These are phyloP conservation scores for Kernera saxatilis DNA, from an alignment of 345 rosid species.

Conservation along the genomic window DNA sequence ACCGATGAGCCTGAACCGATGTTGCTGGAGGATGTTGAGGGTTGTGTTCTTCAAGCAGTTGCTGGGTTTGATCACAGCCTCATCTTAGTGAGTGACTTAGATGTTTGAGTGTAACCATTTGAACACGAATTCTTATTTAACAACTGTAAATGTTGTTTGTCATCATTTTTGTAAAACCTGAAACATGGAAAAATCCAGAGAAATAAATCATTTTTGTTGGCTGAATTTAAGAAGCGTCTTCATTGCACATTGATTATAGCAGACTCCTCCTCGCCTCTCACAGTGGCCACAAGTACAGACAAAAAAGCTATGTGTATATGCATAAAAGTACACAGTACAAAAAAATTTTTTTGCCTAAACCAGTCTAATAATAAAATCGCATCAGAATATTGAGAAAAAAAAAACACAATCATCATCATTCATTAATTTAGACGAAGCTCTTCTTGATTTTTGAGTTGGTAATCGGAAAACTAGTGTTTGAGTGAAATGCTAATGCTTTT, in stretches of 20 bases:
- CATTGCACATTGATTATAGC: not conserved
- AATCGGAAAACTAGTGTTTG: slow-evolving; percentile 27
- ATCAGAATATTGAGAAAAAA: slow-evolving; percentile 14
- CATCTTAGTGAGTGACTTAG: slow-evolving; percentile 37
- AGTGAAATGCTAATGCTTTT: slow-evolving; percentile 49
- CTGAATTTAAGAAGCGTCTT: not conserved
- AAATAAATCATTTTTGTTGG: not conserved
- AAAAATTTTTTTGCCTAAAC: slow-evolving; percentile 19
- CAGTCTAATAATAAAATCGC: slow-evolving; percentile 20
- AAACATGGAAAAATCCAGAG: not conserved
- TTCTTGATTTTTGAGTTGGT: not conserved
- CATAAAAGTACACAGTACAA: slow-evolving; percentile 25
- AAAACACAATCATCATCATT: slow-evolving; percentile 19
- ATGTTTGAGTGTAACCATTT: not conserved
- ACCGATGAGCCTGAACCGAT: slow-evolving; percentile 60
- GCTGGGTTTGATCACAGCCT: slow-evolving; percentile 84
- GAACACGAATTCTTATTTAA: not conserved
- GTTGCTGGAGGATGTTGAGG: slow-evolving; percentile 53
- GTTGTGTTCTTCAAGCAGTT: slow-evolving; percentile 54
- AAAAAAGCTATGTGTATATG: slow-evolving; percentile 18
- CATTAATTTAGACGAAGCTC: not conserved
- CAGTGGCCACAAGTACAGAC: slow-evolving; percentile 4
- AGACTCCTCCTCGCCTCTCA: not conserved
- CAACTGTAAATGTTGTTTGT: not conserved
- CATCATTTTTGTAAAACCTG: not conserved